These are phyloP conservation scores for Sporothrix sp. DNA, from an alignment of 2,329 filamentous ascomycete species.

Conservation along the genomic window DNA sequence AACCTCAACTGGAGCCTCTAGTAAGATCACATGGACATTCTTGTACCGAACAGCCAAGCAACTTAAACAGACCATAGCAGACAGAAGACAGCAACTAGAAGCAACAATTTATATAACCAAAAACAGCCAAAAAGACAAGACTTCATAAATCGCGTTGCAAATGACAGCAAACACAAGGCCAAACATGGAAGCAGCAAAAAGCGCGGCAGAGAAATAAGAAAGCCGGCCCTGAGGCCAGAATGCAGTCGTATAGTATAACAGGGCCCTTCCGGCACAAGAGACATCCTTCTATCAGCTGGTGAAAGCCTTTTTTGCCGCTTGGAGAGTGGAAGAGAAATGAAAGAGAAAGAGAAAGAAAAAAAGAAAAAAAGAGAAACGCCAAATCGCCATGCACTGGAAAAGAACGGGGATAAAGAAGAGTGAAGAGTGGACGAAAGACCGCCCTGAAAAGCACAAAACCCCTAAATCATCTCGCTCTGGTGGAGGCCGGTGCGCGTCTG, in stretches of 20 bases:
- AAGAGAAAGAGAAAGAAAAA: slow-evolving; percentile 9
- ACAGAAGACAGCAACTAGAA: not conserved
- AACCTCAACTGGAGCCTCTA: no score
- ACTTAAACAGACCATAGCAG: not conserved
- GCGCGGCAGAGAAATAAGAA: slow-evolving; percentile 5
- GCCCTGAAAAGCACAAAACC: slow-evolving; percentile 5
- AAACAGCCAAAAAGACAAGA: not conserved
- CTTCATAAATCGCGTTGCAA: not conserved
- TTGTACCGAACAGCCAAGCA: not conserved
- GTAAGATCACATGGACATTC: no score
- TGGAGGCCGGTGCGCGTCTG: slow-evolving; percentile 42
- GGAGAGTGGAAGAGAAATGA: not conserved
- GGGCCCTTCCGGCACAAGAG: no score
- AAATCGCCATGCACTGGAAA: slow-evolving; percentile 25
- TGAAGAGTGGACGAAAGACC: slow-evolving; percentile 1
- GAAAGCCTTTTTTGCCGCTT: not conserved
- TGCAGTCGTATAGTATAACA: no score
- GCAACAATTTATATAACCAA: not conserved
- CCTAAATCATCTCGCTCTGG: slow-evolving; percentile 46
- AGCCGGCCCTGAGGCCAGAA: no score
- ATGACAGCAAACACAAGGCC: not conserved
- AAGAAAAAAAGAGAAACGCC: slow-evolving; percentile 26
- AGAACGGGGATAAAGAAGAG: slow-evolving; percentile 5
- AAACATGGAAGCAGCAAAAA: slow-evolving; percentile 3
- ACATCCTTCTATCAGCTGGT: no score